phyloP scores from a whole-genome alignment of 73 alveolate genomes.

The Uronychia setigera region DNA sequence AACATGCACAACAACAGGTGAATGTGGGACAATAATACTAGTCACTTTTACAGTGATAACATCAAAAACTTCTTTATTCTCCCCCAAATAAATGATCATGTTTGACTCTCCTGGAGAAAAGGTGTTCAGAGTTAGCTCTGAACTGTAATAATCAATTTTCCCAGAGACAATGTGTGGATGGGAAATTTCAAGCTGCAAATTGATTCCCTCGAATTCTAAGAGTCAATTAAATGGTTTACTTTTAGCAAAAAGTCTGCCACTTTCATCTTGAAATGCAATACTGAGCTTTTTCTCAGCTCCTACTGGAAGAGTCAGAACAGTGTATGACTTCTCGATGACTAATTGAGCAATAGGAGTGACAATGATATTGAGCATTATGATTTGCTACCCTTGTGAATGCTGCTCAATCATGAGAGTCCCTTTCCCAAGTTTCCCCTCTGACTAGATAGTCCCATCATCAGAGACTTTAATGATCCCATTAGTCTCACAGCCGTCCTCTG shows the following conservation, averaged over 20 bases:
- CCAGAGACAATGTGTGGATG: constrained; percentile 26
- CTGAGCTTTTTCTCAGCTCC: constrained; percentile 62
- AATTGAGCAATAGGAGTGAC: constrained; percentile 54
- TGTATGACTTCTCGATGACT: constrained; percentile 50
- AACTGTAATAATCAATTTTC: constrained; percentile 2
- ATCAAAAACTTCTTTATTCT: constrained; percentile 1
- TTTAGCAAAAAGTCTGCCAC: constrained; percentile 61
- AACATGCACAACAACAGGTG: constrained; percentile 21
- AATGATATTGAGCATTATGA: constrained; percentile 55
- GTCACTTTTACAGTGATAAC: constrained; percentile 15
- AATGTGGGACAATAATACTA: constrained; percentile 22
- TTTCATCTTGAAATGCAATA: constrained; percentile 57
- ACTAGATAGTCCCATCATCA: constrained; percentile 3
- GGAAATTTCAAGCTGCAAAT: constrained; percentile 11
- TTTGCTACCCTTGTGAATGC: constrained; percentile 34
- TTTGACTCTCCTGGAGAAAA: constrained; percentile 27
- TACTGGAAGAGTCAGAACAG: constrained; percentile 53
- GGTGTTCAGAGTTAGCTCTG: constrained; percentile 11
- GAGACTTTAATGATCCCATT: constrained; percentile 10
- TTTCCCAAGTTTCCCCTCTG: constrained; percentile 56
- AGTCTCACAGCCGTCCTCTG: not conserved
- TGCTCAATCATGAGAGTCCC: constrained; percentile 52
- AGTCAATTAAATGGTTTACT: not conserved
- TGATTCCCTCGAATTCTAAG: not conserved
- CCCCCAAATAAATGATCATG: not conserved